phyloP scores from a whole-genome alignment of 2,329 filamentous ascomycete species.

The Trichoderma koningii region DNA sequence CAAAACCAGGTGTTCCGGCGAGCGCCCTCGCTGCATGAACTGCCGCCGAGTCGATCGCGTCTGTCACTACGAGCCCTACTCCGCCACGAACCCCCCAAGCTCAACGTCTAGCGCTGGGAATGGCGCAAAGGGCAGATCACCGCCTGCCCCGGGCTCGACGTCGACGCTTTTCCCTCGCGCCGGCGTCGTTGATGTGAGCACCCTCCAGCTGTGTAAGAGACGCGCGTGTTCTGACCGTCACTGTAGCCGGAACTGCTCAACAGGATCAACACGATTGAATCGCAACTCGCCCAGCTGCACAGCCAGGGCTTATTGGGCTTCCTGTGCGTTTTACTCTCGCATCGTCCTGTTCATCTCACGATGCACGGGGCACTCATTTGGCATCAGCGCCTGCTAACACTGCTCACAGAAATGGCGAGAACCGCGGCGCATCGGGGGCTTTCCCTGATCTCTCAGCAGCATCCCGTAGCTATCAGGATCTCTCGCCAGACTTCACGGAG shows the following conservation, averaged over 20 bases:
- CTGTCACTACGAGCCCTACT: slow-evolving; percentile 25
- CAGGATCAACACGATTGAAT: slow-evolving; percentile 23
- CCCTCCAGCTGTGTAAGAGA: background rate
- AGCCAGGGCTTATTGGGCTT: slow-evolving; percentile 22
- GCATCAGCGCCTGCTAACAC: background rate
- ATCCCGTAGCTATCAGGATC: slow-evolving; percentile 1
- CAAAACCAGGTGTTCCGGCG: slow-evolving; percentile 23
- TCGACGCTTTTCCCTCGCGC: slow-evolving; percentile 18
- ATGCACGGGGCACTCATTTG: too few relatives aligned
- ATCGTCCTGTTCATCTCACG: too few relatives aligned
- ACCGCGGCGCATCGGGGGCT: slow-evolving; percentile 6
- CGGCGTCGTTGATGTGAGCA: slow-evolving; percentile 22
- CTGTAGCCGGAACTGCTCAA: slow-evolving; percentile 21
- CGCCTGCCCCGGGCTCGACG: background rate
- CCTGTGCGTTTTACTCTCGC: background rate
- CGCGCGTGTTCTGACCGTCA: slow-evolving; percentile 3
- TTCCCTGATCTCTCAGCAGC: slow-evolving; percentile 15
- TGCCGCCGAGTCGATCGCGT: slow-evolving; percentile 26
- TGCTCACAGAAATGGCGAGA: slow-evolving; percentile 8
- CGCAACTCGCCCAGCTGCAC: slow-evolving; percentile 18
- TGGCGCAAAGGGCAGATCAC: slow-evolving; percentile 12
- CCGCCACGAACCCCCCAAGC: slow-evolving; percentile 15
- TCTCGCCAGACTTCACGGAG: slow-evolving; percentile 18
- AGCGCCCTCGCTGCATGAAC: slow-evolving; percentile 21
- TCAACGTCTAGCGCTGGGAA: slow-evolving; percentile 8